phyloP scores from a whole-genome alignment of 768 basidiomycete genomes.

The Mycena metata region DNA sequence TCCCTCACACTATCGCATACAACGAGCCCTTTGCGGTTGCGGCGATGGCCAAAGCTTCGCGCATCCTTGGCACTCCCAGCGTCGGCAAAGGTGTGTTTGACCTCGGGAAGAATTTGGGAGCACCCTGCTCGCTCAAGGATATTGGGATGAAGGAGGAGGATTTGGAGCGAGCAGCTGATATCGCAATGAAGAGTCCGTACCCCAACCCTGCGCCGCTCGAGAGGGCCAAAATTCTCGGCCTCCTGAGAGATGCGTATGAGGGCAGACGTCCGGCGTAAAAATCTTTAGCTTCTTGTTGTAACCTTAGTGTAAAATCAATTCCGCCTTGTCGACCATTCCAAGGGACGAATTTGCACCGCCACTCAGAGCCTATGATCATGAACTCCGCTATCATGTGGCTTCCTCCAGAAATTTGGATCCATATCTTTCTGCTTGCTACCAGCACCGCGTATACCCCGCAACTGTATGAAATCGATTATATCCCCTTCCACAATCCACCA shows the following conservation, averaged over 20 bases:
- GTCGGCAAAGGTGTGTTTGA: conserved; percentile 44
- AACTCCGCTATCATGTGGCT: background rate
- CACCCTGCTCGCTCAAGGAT: conserved; percentile 50
- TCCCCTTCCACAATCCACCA: conserved; percentile 11
- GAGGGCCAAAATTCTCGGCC: conserved; percentile 45
- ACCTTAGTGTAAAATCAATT: no score
- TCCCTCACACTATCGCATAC: conserved; percentile 56
- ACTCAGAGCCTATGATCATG: no score
- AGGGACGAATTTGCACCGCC: no score
- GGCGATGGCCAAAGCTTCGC: conserved; percentile 50
- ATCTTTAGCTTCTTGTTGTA: no score
- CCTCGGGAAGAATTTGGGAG: conserved; percentile 45
- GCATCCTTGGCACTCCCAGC: conserved; percentile 41
- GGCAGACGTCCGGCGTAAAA: conserved; percentile 45
- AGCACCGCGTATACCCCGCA: conserved; percentile 18
- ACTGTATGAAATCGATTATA: conserved; percentile 14
- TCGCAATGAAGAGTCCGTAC: conserved; percentile 54
- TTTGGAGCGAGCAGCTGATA: conserved; percentile 53
- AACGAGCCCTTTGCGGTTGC: conserved; percentile 51
- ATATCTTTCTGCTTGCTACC: conserved; percentile 13
- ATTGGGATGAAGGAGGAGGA: conserved; percentile 58
- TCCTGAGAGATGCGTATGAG: conserved; percentile 49
- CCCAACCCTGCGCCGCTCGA: conserved; percentile 56
- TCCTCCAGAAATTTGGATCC: conserved; percentile 17
- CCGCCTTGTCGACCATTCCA: no score